Evolutionary conservation across 768 basidiomycete genomes (phyloP).

Genomic region (Mrakia frigida): DNA sequence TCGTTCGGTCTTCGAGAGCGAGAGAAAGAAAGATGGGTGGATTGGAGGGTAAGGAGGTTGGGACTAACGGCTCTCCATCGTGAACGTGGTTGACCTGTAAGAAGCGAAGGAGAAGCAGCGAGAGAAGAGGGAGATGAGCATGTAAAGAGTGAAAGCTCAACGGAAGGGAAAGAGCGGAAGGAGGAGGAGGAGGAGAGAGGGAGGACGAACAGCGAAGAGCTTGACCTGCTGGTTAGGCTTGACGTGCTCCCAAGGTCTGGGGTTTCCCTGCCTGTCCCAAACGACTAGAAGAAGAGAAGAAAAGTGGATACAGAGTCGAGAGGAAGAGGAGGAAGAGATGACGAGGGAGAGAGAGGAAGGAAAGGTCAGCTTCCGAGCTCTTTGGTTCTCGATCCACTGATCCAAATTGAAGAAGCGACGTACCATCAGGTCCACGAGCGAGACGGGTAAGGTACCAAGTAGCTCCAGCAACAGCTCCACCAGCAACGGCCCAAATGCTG

Average conservation of each 20-base stretch:
- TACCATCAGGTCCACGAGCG: constrained; percentile 33
- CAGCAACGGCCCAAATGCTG: constrained; percentile 26
- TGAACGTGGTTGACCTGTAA: not conserved
- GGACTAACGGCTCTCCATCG: not conserved
- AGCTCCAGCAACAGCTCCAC: constrained; percentile 31
- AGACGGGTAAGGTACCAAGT: constrained; percentile 35
- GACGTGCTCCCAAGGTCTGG: constrained; percentile 37
- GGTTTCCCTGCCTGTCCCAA: constrained; percentile 35
- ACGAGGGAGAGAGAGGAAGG: not conserved
- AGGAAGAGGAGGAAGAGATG: not conserved
- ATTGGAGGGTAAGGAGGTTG: not conserved
- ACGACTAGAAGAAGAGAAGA: constrained; percentile 5
- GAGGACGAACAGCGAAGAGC: constrained; percentile 33
- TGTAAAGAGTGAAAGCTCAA: not conserved
- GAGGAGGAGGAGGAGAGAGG: not conserved
- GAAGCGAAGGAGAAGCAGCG: not conserved
- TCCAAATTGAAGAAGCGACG: not conserved
- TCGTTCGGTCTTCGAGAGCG: not conserved
- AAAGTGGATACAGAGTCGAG: not conserved
- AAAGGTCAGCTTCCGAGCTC: too few species aligned
- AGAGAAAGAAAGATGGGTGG: not conserved
- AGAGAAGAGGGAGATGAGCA: not conserved
- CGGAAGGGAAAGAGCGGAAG: not conserved
- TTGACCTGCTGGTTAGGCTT: constrained; percentile 36
- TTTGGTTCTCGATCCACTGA: not conserved